Evolutionary conservation across 352 stramenopile species (phyloP), one percentile per base, ranked within the genome.

Genomic region (Phytophthora parvispora): DNA sequence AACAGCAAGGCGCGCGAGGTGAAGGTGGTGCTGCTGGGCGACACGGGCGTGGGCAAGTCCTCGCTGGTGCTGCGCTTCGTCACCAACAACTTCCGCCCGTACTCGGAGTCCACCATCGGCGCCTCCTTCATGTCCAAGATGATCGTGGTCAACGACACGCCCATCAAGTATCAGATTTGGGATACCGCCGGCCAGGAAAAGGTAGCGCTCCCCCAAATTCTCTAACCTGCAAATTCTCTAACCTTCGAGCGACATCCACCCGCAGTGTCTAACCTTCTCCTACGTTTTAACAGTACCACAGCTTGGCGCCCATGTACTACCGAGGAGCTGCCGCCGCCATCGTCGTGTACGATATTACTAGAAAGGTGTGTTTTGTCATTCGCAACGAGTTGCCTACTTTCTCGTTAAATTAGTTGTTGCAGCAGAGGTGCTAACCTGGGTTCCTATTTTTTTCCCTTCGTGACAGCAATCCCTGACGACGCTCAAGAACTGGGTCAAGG

Each of bases 231-330:
- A 48, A 24, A 48, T 48, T 48, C n/a, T 48, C 40, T 48, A 48
- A 48, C 40, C 40, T 48, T 48, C 40, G 18, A 3, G 40, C 40
- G 25, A 48, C 40, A 48, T 29, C n/a, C n/a, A n/a, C n/a, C n/a
- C n/a, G n/a, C 13, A 43, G 28, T 63, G n/a, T 55, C 20, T 47
- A 52, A 62, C 15, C 16, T 63, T 48, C 60, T 54, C 15, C 50
- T 22, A 18, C n/a, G 3, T n/a, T 15, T 52, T n/a, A 6, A 50
- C 15, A 96, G 77, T 99, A 99, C 75, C 95, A 99, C 66, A 98
- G 91, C 50, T 77, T 99, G 40, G 97, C 97, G 28, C 97, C 98
- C 20, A 99, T 99, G 97, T 99, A 99, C 84, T 99, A 99, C 81
- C 85, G 97, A 58, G 97, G 96, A 67, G 98, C 98, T n/a, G 93